These are phyloP conservation scores for Austroboletus eburneus DNA, from an alignment of 768 basidiomycete genomes.

Conservation along the genomic window DNA sequence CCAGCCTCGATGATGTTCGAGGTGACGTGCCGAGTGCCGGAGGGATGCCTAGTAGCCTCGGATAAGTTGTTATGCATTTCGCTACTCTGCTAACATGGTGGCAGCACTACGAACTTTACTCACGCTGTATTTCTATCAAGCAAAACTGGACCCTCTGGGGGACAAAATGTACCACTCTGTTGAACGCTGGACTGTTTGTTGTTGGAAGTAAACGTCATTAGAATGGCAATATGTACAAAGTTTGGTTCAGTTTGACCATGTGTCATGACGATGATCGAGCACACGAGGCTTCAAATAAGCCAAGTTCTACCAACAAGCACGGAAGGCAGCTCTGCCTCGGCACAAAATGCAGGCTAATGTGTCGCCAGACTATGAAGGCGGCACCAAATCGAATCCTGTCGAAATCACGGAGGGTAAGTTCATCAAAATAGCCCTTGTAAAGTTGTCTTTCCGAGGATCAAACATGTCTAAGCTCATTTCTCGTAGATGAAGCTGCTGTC, in stretches of 20 bases:
- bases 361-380: conserved; percentile 25
- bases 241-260: conserved; percentile 11
- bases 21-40: conserved; percentile 47
- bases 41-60: conserved; percentile 41
- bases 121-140: too few species aligned
- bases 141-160: too few species aligned
- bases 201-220: too few species aligned
- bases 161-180: too few species aligned
- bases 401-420: conserved; percentile 65
- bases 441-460: neutral
- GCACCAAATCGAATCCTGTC: conserved; percentile 35
- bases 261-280: conserved; percentile 8
- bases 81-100: neutral
- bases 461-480: neutral
- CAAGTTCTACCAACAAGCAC: neutral
- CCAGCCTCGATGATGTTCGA: conserved; percentile 45
- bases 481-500: conserved; percentile 65
- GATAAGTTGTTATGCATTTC: neutral
- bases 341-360: conserved; percentile 4
- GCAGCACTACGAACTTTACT: neutral
- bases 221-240: too few species aligned
- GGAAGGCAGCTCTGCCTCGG: neutral
- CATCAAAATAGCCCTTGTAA: neutral
- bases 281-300: too few species aligned
- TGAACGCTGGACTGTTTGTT: too few species aligned